Evolutionary conservation across 2,329 filamentous ascomycete genomes (phyloP).

Genomic region (Akanthomyces lecanii): DNA sequence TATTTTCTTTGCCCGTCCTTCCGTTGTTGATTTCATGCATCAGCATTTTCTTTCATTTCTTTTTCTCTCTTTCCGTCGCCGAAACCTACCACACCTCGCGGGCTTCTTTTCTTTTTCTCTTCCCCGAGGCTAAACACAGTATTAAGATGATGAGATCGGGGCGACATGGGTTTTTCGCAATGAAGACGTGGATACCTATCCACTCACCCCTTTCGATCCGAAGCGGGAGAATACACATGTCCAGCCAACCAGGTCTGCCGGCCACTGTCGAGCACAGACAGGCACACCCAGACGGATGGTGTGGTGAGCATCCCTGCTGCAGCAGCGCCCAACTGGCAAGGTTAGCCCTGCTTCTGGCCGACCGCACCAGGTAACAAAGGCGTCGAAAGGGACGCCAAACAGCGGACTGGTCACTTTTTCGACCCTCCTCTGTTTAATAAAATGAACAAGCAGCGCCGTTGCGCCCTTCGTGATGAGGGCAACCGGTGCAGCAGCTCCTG

Average conservation of each 20-base stretch:
- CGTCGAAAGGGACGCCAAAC: too few species aligned
- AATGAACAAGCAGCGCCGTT: too few species aligned
- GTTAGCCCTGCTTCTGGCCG: too few species aligned
- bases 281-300: too few species aligned
- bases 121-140: background rate
- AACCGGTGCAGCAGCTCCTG: too few species aligned
- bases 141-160: background rate
- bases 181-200: conserved; percentile 8
- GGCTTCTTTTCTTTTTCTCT: background rate
- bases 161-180: background rate
- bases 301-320: too few species aligned
- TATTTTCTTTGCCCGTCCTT: background rate
- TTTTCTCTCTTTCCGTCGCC: background rate
- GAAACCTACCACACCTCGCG: too few species aligned
- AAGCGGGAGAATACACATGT: background rate
- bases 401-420: too few species aligned
- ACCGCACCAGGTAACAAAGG: too few species aligned
- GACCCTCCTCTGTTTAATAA: too few species aligned
- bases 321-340: too few species aligned
- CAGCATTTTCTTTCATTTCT: background rate
- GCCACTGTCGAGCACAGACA: background rate
- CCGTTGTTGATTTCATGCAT: conserved; percentile 12
- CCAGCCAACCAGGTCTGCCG: background rate
- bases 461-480: too few species aligned
- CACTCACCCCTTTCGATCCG: background rate